A percentile compares a stretch with the other conserved stretches of the same genome.
Evolutionary conservation across 2,329 filamentous ascomycete genomes (phyloP).

Genomic region (Calycina marina): DNA sequence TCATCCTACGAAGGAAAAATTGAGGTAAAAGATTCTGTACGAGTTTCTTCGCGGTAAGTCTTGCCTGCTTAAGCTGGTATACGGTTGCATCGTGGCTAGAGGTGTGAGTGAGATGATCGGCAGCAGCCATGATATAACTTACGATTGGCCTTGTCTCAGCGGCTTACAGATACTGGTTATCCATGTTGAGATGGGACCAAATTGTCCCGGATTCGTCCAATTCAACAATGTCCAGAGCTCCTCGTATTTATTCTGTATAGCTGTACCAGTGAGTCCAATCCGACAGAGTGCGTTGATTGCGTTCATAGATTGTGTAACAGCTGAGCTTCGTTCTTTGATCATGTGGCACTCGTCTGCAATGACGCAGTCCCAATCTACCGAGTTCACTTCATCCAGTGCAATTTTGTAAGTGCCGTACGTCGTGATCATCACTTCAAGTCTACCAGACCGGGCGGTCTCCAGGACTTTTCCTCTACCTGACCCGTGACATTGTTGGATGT

Average conservation of each 20-base stretch:
- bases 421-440: slow-evolving; percentile 82
- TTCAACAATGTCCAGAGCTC: slow-evolving; percentile 93
- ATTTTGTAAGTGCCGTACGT: slow-evolving; percentile 87
- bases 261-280: slow-evolving; percentile 86
- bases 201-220: slow-evolving; percentile 79
- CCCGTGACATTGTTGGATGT: slow-evolving; percentile 71
- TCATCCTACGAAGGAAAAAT: slow-evolving; percentile 87
- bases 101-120: slow-evolving; percentile 1
- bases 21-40: slow-evolving; percentile 76
- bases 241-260: slow-evolving; percentile 96
- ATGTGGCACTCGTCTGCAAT: slow-evolving; percentile 88
- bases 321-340: slow-evolving; percentile 67
- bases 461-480: slow-evolving; percentile 56
- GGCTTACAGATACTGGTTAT: slow-evolving; percentile 63
- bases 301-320: slow-evolving; percentile 75
- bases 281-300: slow-evolving; percentile 82
- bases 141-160: slow-evolving; percentile 70
- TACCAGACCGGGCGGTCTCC: slow-evolving; percentile 57
- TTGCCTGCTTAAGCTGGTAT: slow-evolving; percentile 64
- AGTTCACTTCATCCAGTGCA: slow-evolving; percentile 59
- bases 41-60: slow-evolving; percentile 70
- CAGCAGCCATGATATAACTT: slow-evolving; percentile 3
- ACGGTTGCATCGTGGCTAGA: slow-evolving; percentile 64
- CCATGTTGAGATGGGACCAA: slow-evolving; percentile 61
- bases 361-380: slow-evolving; percentile 82